phyloP scores from a whole-genome alignment of 1,284 basidiomycete genomes.

The Boletus smithii region DNA sequence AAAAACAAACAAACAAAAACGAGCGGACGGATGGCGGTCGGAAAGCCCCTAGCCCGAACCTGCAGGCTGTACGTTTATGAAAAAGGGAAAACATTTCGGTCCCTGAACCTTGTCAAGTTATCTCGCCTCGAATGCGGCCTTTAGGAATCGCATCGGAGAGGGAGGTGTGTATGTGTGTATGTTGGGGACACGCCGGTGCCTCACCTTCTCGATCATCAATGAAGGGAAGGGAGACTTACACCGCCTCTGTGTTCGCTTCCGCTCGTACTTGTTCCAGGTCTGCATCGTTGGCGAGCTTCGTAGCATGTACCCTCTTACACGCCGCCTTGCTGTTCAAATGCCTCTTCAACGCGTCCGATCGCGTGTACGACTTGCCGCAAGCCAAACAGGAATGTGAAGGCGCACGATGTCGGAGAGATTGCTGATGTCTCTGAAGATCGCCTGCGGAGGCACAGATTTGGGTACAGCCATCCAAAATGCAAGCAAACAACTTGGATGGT shows the following conservation, averaged over 20 bases:
- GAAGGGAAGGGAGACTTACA: constrained; percentile 5
- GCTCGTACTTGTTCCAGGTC: constrained; percentile 12
- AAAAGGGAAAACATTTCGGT: background rate
- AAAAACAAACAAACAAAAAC: background rate
- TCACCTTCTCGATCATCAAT: constrained; percentile 11
- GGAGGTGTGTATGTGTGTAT: background rate
- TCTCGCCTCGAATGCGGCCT: too few relatives aligned
- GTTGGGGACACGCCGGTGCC: constrained; percentile 19
- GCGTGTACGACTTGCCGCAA: constrained; percentile 31
- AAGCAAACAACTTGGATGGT: constrained; percentile 21
- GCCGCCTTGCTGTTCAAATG: constrained; percentile 30
- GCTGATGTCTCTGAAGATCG: constrained; percentile 30
- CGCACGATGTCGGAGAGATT: constrained; percentile 28
- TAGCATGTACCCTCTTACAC: constrained; percentile 25
- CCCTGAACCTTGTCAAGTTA: background rate
- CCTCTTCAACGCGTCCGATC: constrained; percentile 32
- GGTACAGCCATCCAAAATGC: constrained; percentile 22
- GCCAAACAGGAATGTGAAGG: constrained; percentile 25
- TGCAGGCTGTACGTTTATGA: constrained; percentile 8
- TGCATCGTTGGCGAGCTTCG: constrained; percentile 8
- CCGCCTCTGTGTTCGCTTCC: constrained; percentile 17
- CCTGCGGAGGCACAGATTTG: constrained; percentile 30
- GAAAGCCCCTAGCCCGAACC: constrained; percentile 6
- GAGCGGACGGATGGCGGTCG: background rate
- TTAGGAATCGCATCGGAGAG: too few relatives aligned